Evolutionary conservation across 164 flowering plant genomes (phyloP).

Genomic region (Aristolochia californica): DNA sequence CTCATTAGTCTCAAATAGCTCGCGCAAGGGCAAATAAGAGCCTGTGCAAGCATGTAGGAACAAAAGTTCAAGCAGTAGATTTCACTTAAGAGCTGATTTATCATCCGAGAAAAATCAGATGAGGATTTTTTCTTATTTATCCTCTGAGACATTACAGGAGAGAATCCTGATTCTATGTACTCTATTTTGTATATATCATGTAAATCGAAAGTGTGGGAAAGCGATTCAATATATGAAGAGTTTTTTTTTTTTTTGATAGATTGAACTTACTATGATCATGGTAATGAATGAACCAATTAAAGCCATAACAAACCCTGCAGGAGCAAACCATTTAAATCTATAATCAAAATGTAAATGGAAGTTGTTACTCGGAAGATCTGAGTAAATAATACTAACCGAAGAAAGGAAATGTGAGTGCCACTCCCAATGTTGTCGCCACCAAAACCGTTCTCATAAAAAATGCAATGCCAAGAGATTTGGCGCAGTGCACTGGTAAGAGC

Average conservation of each 20-base stretch:
- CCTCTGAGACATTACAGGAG: too few relatives aligned
- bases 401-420: conserved; percentile 54
- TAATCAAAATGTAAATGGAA: too few relatives aligned
- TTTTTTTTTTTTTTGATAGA: too few relatives aligned
- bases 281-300: conserved; percentile 59
- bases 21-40: conserved; percentile 51
- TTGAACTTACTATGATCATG: conserved; percentile 62
- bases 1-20: conserved; percentile 42
- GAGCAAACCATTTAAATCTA: background rate
- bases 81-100: too few relatives aligned
- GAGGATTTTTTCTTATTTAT: too few relatives aligned
- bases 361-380: too few relatives aligned
- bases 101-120: too few relatives aligned
- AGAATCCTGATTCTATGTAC: too few relatives aligned
- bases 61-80: too few relatives aligned
- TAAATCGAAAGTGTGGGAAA: too few relatives aligned
- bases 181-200: too few relatives aligned
- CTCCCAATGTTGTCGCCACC: conserved; percentile 39
- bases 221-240: too few relatives aligned
- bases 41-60: conserved; percentile 30
- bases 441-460: conserved; percentile 41
- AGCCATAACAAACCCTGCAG: conserved; percentile 56
- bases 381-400: conserved; percentile 31
- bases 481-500: conserved; percentile 35
- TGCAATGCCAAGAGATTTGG: conserved; percentile 19